Evolutionary conservation across 345 rosid genomes (phyloP), one percentile per base, ranked within the genome.

Genomic region (Abelmoschus esculentus): DNA sequence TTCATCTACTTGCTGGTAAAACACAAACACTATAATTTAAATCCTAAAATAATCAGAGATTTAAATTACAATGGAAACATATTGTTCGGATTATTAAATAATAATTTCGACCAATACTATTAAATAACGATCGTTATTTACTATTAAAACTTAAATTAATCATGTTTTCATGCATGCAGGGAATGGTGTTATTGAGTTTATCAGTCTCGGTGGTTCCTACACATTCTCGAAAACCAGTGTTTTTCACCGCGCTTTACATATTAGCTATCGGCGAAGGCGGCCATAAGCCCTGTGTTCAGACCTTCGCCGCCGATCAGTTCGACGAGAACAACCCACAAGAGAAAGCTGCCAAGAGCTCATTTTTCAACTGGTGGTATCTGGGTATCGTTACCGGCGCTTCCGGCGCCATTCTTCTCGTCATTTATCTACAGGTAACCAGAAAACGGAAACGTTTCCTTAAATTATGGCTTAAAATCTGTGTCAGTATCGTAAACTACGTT

Each of bases 271-370:
- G 98, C 18, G 97, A 91, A 80, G 95, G 98, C 10, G 98, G 98
- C 5, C 97, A 93, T 72, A 89, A 84, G 81, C 98, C 98, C 1
- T 91, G 98, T 47, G 91, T 88, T 6, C 95, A 91, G 81, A 91
- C 98, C 6, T 93, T 93, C 7, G 98, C 97, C 2, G 98, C 98
- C 1, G 98, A 93, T 61, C 98, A 93, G 65, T 93, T 93, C 52
- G 84, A 89, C 12, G 98, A 93, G 36, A 74, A 75, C 7, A 69
- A 66, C n/a, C 78, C 85, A 3, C 73, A 82, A 69, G 97, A 88
- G 77, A 89, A 85, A 72, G 86, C 79, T 3, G 83, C 88, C 62
- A 91, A 91, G 82, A 86, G 92, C 81, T 93, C 98, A 0, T 93
- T 93, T 85, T 93, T 93, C 70, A 93, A 89, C 32, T 93, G 96